Conservation (phyloP, 768 basidiomycete genomes). For the Amyloporia xantha region DNA sequence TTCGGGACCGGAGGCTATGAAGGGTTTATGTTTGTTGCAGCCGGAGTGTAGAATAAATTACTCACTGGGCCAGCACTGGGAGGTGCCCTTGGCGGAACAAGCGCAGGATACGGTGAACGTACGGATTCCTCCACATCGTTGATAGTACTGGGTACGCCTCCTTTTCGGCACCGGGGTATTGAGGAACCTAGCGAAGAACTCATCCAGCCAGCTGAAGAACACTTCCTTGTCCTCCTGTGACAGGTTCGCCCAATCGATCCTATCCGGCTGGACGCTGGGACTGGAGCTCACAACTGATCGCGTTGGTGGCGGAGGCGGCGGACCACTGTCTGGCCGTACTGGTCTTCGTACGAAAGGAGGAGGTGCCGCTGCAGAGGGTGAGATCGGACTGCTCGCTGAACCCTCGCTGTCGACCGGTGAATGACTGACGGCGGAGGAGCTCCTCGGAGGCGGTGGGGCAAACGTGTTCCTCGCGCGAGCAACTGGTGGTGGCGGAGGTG, state of each 20-base stretch:
- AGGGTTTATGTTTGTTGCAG: not conserved
- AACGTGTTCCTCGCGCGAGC: conserved; percentile 5
- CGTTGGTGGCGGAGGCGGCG: conserved; percentile 18
- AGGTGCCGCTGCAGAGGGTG: not conserved
- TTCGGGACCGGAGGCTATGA: conserved; percentile 2
- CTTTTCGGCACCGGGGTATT: conserved; percentile 14
- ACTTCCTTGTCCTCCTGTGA: conserved; percentile 58
- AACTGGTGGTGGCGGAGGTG: conserved; percentile 35
- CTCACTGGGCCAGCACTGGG: not conserved
- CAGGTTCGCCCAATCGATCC: conserved; percentile 66
- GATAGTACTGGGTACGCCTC: not conserved
- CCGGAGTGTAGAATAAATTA: not conserved
- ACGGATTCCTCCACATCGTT: not conserved
- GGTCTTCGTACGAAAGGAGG: conserved; percentile 10
- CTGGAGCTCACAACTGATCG: not conserved
- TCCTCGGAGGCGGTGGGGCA: not conserved
- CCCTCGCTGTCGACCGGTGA: not conserved
- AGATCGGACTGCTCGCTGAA: not conserved
- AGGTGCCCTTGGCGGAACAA: not conserved
- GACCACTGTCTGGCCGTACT: conserved; percentile 5
- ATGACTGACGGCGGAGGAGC: not conserved
- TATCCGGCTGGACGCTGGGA: not conserved
- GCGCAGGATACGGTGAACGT: not conserved
- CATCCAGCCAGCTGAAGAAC: conserved; percentile 78
- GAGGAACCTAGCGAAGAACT: conserved; percentile 57